Conservation (phyloP, 257 asterid species). For the Jaltomata sinuosa region DNA sequence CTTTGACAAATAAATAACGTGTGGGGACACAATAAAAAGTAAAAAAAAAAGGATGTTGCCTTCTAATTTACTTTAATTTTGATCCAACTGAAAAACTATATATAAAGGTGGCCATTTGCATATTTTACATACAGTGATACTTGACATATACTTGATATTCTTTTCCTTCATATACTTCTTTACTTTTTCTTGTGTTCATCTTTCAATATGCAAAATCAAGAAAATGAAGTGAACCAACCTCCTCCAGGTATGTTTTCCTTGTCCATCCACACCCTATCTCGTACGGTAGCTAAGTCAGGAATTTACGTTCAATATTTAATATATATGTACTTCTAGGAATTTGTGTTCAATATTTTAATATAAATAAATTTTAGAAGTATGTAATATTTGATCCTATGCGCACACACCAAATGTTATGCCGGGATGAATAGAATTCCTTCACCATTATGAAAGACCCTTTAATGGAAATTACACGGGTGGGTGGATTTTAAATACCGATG, state of each 20-base stretch:
- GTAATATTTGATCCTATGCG: background rate
- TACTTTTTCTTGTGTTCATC: background rate
- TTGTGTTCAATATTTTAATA: background rate
- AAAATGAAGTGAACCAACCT: constrained; percentile 15
- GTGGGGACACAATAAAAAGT: background rate
- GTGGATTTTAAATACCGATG: background rate
- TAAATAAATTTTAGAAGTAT: background rate
- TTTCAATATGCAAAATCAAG: constrained; percentile 34
- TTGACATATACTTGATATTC: background rate
- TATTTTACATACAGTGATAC: background rate
- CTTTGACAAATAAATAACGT: background rate
- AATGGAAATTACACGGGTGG: background rate
- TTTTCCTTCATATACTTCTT: background rate
- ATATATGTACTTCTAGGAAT: background rate
- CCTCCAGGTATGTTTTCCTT: constrained; percentile 34
- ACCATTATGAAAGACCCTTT: no score
- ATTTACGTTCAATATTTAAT: background rate
- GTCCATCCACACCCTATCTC: background rate
- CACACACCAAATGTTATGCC: background rate
- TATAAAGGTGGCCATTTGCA: background rate
- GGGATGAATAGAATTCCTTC: background rate
- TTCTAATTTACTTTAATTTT: background rate
- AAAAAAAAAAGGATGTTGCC: background rate
- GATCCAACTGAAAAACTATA: background rate
- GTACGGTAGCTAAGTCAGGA: background rate